Conservation (phyloP, 495 filamentous ascomycete genomes). For the Astrothelium subdiscretum region DNA sequence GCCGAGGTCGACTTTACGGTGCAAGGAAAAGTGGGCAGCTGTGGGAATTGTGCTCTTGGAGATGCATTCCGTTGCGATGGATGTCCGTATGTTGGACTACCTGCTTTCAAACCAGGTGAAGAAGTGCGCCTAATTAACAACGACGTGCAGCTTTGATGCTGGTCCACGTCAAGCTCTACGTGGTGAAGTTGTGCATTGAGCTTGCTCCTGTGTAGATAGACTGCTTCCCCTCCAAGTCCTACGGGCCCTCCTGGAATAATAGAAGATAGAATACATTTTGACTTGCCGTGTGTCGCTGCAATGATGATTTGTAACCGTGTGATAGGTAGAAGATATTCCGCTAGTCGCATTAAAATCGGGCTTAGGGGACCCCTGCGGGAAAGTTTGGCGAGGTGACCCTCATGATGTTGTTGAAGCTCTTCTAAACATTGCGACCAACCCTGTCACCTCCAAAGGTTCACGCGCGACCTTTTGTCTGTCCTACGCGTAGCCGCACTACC, state of each 20-base stretch:
- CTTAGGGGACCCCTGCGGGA: neutral
- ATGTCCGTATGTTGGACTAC: constrained; percentile 87
- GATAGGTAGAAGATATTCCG: neutral
- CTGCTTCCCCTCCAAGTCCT: neutral
- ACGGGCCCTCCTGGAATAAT: too few species aligned
- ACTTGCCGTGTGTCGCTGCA: neutral
- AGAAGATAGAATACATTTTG: neutral
- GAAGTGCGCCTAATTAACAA: constrained; percentile 81
- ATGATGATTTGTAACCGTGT: neutral
- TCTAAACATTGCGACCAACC: neutral
- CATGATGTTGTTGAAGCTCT: neutral
- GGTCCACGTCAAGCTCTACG: neutral
- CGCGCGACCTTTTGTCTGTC: neutral
- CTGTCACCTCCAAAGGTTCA: neutral
- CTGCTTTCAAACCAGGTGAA: constrained; percentile 93
- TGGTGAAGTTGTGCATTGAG: neutral
- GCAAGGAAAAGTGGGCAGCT: constrained; percentile 84
- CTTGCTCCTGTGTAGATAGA: neutral
- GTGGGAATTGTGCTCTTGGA: constrained; percentile 83
- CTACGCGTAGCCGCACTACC: neutral
- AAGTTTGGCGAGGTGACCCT: neutral
- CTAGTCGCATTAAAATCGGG: neutral
- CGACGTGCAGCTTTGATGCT: constrained; percentile 61
- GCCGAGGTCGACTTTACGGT: constrained; percentile 92
- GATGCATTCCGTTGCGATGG: constrained; percentile 76